Base-by-base conservation (phyloP, 768 basidiomycete species). In the Xerocomellus intermedius region DNA sequence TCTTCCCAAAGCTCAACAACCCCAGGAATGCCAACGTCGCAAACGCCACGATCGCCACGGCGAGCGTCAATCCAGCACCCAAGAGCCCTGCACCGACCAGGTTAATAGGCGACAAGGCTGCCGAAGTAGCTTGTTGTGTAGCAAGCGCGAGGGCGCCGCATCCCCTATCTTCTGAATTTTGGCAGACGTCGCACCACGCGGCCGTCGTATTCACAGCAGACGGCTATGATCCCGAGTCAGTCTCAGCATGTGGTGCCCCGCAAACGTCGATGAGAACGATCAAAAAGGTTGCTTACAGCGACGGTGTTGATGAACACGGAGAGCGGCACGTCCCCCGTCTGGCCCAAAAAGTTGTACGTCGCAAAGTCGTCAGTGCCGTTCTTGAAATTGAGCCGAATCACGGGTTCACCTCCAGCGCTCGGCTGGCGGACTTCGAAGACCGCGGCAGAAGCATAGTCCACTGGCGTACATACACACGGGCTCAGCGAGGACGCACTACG, bases 11-110 rank as follows among this genome's bases (percentile, higher is more conserved):
- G 22, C 54, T 63, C 54, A 74, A 21, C 28, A 73, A 7, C 6
- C 83, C 80, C 43, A 79, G 46, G 64, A 79, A 76, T 16, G 64
- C 66, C 33, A 83, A 62, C 16, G 74, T 55, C 3, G 62, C 71
- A 17, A 81, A 59, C 58, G 77, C 69, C 13, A 72, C 56, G 32
- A 77, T 59, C 39, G 68, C 68, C 12, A 81, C 73, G 5, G 70
- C 77, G 37, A 83, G 61, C 13, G 77, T 77, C 55, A 85, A 63
- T 13, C 82, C 81, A 4, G 86, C 85, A 28, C 85, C 86, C 14
- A 87, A 72, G 71, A 85, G 83, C 2, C 86, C 86, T n/a, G 86
- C 85, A 8, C 82, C 86, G 8, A 85, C 76, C 0, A 75, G 77
- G 56, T 75, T 76, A 59, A 86, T 77, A 13, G 57, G 71, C 50